phyloP scores from a whole-genome alignment of 1,139 yeast genomes.

The Geotrichum citri-aurantii region DNA sequence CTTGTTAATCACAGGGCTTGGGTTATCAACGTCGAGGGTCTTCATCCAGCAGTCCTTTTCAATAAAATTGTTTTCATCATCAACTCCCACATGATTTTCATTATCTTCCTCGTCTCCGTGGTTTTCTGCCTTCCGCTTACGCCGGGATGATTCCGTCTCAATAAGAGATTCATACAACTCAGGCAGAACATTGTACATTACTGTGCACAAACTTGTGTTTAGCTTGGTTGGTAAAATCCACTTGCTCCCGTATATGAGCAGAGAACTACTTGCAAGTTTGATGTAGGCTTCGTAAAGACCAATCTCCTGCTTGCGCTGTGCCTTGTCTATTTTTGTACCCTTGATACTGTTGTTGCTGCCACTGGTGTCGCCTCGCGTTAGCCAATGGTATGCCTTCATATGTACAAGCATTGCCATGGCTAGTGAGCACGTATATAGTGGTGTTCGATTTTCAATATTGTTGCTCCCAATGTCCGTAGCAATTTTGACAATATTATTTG shows the following conservation, averaged over 20 bases:
- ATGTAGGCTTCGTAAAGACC: slow-evolving; percentile 16
- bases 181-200: slow-evolving; percentile 19
- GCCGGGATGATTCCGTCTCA: slow-evolving; percentile 15
- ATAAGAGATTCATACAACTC: slow-evolving; percentile 17
- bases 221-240: slow-evolving; percentile 19
- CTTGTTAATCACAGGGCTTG: neutral
- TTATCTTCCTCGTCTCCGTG: neutral
- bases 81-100: neutral
- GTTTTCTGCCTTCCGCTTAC: slow-evolving; percentile 17
- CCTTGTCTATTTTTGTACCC: slow-evolving; percentile 10
- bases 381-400: slow-evolving; percentile 21
- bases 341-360: neutral
- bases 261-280: slow-evolving; percentile 13
- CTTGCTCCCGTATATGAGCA: slow-evolving; percentile 11
- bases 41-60: slow-evolving; percentile 21
- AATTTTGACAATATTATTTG: slow-evolving; percentile 17
- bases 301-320: slow-evolving; percentile 12
- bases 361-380: slow-evolving; percentile 7
- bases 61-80: neutral
- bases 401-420: slow-evolving; percentile 21
- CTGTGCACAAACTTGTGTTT: slow-evolving; percentile 18
- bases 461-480: slow-evolving; percentile 15
- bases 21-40: slow-evolving; percentile 10
- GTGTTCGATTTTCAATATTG: slow-evolving; percentile 14
- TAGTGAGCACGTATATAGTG: slow-evolving; percentile 16